These are phyloP conservation scores for Cladobotryum mycophilum DNA, from an alignment of 2,329 filamentous ascomycete species.

Conservation along the genomic window DNA sequence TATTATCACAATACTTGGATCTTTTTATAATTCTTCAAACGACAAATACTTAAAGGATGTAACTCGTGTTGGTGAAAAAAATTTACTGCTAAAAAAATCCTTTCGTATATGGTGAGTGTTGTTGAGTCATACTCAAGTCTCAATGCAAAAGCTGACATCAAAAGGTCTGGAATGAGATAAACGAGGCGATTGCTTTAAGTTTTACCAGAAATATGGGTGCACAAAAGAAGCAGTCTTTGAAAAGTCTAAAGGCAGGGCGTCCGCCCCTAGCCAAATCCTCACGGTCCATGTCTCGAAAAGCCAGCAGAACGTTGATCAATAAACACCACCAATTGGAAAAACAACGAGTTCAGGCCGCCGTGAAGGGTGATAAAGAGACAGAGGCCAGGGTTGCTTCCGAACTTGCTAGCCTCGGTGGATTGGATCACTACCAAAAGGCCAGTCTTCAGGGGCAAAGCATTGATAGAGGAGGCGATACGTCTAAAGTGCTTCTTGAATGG, in stretches of 20 bases:
- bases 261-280: conserved; percentile 47
- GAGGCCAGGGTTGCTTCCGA: conserved; percentile 45
- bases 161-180: too few relatives aligned
- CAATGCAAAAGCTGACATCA: too few relatives aligned
- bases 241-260: conserved; percentile 44
- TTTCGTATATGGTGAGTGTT: too few relatives aligned
- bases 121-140: too few relatives aligned
- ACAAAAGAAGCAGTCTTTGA: conserved; percentile 39
- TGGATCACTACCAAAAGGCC: conserved; percentile 59
- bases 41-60: too few relatives aligned
- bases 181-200: neutral
- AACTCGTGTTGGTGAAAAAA: too few relatives aligned
- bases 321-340: conserved; percentile 61
- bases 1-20: too few relatives aligned
- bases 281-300: conserved; percentile 57
- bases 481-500: conserved; percentile 58
- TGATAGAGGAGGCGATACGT: conserved; percentile 63
- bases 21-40: too few relatives aligned
- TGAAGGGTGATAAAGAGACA: conserved; percentile 42
- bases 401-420: conserved; percentile 52
- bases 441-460: conserved; percentile 62
- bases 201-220: conserved; percentile 34
- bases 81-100: too few relatives aligned
- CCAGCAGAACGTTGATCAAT: conserved; percentile 59
- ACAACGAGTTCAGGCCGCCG: conserved; percentile 48